Evolutionary conservation across 805 yeast genomes (phyloP), one percentile per base, ranked within the genome.

Genomic region (Pachysolen tannophilus): DNA sequence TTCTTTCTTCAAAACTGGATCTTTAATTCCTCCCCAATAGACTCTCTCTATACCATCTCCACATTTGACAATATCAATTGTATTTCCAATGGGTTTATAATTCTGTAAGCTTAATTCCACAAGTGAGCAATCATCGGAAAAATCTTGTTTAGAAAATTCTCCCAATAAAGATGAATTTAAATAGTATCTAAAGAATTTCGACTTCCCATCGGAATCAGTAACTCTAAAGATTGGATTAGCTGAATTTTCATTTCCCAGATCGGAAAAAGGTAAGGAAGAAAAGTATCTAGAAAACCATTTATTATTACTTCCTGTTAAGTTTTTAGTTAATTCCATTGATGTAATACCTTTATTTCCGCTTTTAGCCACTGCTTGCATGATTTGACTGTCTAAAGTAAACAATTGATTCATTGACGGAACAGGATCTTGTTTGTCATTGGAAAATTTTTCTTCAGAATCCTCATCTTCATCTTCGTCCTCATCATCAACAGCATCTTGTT

Each of bases 161-260:
- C n/a, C n/a, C n/a, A n/a, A n/a, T n/a, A n/a, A n/a, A n/a, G n/a
- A n/a, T n/a, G n/a, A n/a, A n/a, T n/a, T n/a, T n/a, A n/a, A n/a
- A n/a, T n/a, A 65, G 45, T 82, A 77, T 27, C 94, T 63, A 53
- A 73, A 83, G 44, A 75, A 82, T 48, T 83, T 81, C 39, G 69
- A 65, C 43, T 86, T 76, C 0, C 94, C 94, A 40, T 75, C 77
- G 44, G 75, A 76, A 48, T 83, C 94, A 40, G 75, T 73, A 13
- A 78, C 77, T 42, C 82, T 66, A 0, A 80, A 66, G 9, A 85
- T 59, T 2, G 54, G 60, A 38, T 54, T 53, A 39, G 50, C 58
- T 36, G 51, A 50, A 39, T 35, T 31, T 26, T 32, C 32, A 5
- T 20, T 29, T 6, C 30, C 15, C 1, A 24, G 11, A 14, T 6